Percentiles rank a stretch among this genome's conserved stretches.
These are phyloP conservation scores for Colletotrichum limetticola DNA, from an alignment of 2,329 filamentous ascomycete genomes.

Conservation along the genomic window DNA sequence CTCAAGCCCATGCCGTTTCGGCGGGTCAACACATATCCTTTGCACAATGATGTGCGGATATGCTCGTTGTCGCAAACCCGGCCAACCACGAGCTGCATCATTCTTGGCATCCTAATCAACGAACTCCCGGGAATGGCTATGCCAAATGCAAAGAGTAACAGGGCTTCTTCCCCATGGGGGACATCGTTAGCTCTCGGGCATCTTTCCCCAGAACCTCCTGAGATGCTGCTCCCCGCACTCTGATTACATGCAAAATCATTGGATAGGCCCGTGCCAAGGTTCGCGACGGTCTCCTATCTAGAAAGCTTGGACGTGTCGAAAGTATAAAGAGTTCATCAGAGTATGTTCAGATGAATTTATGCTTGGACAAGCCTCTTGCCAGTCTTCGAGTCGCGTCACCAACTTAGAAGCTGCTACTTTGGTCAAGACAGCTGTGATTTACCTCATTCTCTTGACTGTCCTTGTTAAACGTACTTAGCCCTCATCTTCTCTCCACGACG, in stretches of 20 bases:
- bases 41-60: neutral
- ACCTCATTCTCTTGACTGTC: neutral
- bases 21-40: neutral
- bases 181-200: neutral
- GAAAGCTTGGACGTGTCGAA: neutral
- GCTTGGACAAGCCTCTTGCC: neutral
- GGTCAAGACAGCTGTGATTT: neutral
- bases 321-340: constrained; percentile 10
- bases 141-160: neutral
- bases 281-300: neutral
- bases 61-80: neutral
- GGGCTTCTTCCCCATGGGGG: constrained; percentile 15
- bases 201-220: neutral
- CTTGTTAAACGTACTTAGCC: neutral
- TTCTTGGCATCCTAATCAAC: too few species aligned
- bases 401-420: neutral
- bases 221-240: neutral
- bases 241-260: neutral
- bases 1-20: too few species aligned
- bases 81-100: neutral
- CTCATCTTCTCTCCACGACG: neutral
- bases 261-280: neutral
- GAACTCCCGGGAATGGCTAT: too few species aligned
- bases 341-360: neutral
- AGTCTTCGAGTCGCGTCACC: neutral